A percentile compares a stretch with the other conserved stretches of the same genome.
Conservation (phyloP, 73 alveolate species). For the Breviolum minutum region DNA sequence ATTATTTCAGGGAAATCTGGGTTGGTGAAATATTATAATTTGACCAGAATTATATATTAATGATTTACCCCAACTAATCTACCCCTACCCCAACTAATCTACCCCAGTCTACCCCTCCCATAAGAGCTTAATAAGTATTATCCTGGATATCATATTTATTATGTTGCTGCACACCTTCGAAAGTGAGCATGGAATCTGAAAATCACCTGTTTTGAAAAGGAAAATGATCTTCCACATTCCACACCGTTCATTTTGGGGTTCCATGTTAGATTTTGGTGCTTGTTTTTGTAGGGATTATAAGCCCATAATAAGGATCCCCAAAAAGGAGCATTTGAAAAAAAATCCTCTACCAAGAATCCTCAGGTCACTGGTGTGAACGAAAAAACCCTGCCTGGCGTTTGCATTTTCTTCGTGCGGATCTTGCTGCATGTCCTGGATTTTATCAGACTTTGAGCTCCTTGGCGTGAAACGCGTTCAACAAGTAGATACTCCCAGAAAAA, state of each 20-base stretch:
- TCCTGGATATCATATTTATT: no score
- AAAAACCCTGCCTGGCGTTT: constrained; percentile 17
- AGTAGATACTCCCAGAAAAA: no score
- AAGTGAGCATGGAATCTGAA: no score
- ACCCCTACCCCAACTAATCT: no score
- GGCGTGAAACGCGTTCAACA: not conserved
- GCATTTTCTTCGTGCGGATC: constrained; percentile 41
- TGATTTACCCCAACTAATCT: no score
- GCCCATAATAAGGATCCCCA: not conserved
- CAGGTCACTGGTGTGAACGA: not conserved
- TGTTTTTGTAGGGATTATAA: not conserved
- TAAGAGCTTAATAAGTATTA: no score
- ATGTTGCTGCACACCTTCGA: no score
- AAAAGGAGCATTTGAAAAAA: not conserved
- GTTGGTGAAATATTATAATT: no score
- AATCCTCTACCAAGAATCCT: not conserved
- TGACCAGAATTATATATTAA: no score
- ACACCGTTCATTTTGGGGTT: not conserved
- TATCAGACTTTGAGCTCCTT: not conserved
- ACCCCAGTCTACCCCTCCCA: no score
- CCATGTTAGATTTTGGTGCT: not conserved
- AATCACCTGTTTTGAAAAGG: not conserved
- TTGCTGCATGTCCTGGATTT: constrained; percentile 50
- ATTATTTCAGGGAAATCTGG: no score
- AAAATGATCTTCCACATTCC: not conserved